Percentiles rank a stretch among this genome's conserved stretches.
Evolutionary conservation across 1,284 basidiomycete species (phyloP).

Genomic region (Lignosus rhinocerotis): DNA sequence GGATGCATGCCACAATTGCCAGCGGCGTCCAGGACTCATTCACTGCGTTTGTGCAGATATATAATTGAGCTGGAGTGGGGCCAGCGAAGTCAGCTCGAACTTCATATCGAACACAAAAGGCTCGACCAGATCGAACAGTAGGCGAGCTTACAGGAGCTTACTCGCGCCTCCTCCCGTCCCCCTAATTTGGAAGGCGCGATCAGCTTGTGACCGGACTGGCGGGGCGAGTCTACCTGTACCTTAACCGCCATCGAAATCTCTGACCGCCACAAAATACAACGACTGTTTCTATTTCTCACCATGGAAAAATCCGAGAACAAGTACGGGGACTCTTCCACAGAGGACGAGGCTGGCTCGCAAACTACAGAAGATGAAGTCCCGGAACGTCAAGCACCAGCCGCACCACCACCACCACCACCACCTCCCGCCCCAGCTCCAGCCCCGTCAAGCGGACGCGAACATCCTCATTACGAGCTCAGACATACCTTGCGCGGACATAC

Average conservation of each 20-base stretch:
- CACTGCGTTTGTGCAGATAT: no score
- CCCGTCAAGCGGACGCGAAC: slow-evolving; percentile 44
- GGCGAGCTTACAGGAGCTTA: no score
- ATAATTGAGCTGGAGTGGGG: no score
- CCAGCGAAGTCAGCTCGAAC: no score
- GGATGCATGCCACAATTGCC: no score
- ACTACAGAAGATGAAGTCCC: slow-evolving; percentile 82
- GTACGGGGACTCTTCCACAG: slow-evolving; percentile 61
- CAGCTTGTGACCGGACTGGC: no score
- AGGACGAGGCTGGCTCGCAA: slow-evolving; percentile 77
- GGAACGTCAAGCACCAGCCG: slow-evolving; percentile 46
- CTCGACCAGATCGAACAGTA: no score
- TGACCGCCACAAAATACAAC: not conserved
- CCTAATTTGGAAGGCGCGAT: no score
- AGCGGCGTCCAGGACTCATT: no score
- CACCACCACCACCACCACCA: slow-evolving; percentile 36
- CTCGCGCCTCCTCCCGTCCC: no score
- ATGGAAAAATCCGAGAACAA: slow-evolving; percentile 24
- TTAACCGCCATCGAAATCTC: not conserved
- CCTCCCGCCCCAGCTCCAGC: slow-evolving; percentile 33
- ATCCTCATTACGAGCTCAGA: slow-evolving; percentile 69
- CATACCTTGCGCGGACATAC: slow-evolving; percentile 73
- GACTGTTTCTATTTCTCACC: not conserved
- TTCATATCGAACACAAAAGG: no score
- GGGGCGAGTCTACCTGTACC: not conserved